Percentiles rank a stretch among this genome's conserved stretches.
Evolutionary conservation across 495 filamentous ascomycete genomes (phyloP).

Genomic region (Penicillium taxi): DNA sequence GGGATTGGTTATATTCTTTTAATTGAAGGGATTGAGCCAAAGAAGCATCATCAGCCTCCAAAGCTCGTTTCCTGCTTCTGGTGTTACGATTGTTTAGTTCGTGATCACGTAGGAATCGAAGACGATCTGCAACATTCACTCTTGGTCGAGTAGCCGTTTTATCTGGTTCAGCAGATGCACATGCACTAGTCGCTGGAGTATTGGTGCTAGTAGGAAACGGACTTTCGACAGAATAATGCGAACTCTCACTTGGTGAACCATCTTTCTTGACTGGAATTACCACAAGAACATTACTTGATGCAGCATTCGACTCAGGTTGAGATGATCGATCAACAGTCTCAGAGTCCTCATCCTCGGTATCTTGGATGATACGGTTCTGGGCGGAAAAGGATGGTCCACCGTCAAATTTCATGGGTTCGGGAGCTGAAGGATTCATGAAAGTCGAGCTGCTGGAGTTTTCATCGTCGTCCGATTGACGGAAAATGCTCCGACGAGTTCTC

Average conservation of each 20-base stretch:
- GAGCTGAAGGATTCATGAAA: conserved; percentile 12
- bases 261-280: conserved; percentile 30
- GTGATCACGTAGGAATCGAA: conserved; percentile 34
- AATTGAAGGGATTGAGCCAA: conserved; percentile 54
- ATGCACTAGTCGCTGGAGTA: conserved; percentile 71
- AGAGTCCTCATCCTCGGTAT: conserved; percentile 21
- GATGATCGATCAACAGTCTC: conserved; percentile 2
- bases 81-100: conserved; percentile 23
- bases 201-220: conserved; percentile 47
- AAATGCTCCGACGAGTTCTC: conserved; percentile 11
- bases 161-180: conserved; percentile 46
- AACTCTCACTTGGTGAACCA: conserved; percentile 16
- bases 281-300: conserved; percentile 23
- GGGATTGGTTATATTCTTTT: conserved; percentile 46
- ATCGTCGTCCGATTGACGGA: conserved; percentile 22
- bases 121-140: conserved; percentile 35
- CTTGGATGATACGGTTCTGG: conserved; percentile 15
- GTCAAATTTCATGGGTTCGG: too few relatives aligned
- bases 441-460: conserved; percentile 10
- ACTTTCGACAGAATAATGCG: conserved; percentile 22
- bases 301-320: neutral
- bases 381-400: too few relatives aligned
- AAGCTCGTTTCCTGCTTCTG: conserved; percentile 29
- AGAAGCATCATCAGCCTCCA: conserved; percentile 39
- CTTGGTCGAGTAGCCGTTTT: conserved; percentile 19